Evolutionary conservation across 192 early-diverging fungal genomes (phyloP).

Genomic region (Linnemannia schmuckeri): DNA sequence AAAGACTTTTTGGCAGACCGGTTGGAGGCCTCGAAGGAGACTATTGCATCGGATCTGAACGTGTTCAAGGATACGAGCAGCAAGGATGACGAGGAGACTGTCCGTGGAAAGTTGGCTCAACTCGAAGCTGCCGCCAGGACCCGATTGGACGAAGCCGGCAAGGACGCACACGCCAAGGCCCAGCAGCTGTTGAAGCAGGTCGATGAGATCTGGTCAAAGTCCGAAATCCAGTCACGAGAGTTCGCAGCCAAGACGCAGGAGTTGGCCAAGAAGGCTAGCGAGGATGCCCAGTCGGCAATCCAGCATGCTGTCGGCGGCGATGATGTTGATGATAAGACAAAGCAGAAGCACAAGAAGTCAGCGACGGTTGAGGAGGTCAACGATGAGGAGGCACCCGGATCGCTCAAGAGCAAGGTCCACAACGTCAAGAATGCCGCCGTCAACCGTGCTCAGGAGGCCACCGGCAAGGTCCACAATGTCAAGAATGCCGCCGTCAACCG

Average conservation of each 20-base stretch:
- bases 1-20: conserved; percentile 38
- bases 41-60: conserved; percentile 31
- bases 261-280: conserved; percentile 11
- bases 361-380: conserved; percentile 7
- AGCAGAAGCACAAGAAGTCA: background rate
- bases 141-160: conserved; percentile 16
- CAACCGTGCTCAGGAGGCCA: background rate
- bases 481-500: background rate
- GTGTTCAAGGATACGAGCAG: conserved; percentile 45
- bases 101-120: conserved; percentile 20
- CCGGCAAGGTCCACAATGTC: background rate
- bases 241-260: conserved; percentile 16
- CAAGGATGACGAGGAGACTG: conserved; percentile 31
- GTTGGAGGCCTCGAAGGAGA: conserved; percentile 42
- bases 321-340: background rate
- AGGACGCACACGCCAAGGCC: conserved; percentile 21
- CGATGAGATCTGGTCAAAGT: conserved; percentile 36
- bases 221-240: conserved; percentile 24
- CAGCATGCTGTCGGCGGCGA: background rate
- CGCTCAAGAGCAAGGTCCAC: conserved; percentile 10
- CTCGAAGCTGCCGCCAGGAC: conserved; percentile 26
- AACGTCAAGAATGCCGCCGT: background rate
- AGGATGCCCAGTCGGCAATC: conserved; percentile 15
- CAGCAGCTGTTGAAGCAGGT: conserved; percentile 43
- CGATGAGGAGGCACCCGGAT: background rate